Percentiles rank a stretch among this genome's conserved stretches.
Evolutionary conservation across 2,329 filamentous ascomycete species (phyloP).

Genomic region (Esteya vermicola): DNA sequence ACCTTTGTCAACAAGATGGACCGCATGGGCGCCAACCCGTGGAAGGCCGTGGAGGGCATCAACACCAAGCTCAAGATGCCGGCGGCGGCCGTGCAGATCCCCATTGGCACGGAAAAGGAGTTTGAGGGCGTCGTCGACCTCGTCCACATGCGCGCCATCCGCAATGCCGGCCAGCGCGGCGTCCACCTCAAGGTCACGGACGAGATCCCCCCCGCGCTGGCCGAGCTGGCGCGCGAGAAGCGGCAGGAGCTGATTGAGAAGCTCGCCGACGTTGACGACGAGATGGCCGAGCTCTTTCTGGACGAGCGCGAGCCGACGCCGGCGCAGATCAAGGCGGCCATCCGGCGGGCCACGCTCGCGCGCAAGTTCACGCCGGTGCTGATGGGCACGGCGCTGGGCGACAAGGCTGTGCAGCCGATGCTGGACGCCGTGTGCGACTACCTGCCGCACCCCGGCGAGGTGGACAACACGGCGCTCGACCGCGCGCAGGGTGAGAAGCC

Average conservation of each 20-base stretch:
- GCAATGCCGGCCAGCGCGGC: constrained; percentile 76
- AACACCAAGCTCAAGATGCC: constrained; percentile 89
- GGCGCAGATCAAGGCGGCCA: constrained; percentile 79
- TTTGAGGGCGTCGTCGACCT: constrained; percentile 90
- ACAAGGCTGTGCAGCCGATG: constrained; percentile 91
- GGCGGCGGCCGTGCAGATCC: constrained; percentile 86
- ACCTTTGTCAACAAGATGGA: constrained; percentile 99
- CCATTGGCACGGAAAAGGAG: constrained; percentile 82
- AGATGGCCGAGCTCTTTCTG: constrained; percentile 89
- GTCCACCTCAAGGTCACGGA: constrained; percentile 63
- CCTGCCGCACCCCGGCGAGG: constrained; percentile 79
- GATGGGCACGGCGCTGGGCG: constrained; percentile 89
- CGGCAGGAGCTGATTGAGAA: constrained; percentile 81
- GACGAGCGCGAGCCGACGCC: constrained; percentile 70
- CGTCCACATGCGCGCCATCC: constrained; percentile 82
- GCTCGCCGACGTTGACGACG: constrained; percentile 91
- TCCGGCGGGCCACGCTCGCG: constrained; percentile 76
- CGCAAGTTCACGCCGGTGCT: constrained; percentile 88
- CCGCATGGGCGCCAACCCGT: constrained; percentile 94
- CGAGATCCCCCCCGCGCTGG: constrained; percentile 68
- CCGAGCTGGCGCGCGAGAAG: constrained; percentile 66
- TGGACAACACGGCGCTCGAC: constrained; percentile 82
- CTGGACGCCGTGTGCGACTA: constrained; percentile 94
- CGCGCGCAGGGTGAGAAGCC: constrained; percentile 61
- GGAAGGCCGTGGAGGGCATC: constrained; percentile 95